These are phyloP conservation scores for Sesbania bispinosa DNA, from an alignment of 306 rosid genomes.

Conservation along the genomic window DNA sequence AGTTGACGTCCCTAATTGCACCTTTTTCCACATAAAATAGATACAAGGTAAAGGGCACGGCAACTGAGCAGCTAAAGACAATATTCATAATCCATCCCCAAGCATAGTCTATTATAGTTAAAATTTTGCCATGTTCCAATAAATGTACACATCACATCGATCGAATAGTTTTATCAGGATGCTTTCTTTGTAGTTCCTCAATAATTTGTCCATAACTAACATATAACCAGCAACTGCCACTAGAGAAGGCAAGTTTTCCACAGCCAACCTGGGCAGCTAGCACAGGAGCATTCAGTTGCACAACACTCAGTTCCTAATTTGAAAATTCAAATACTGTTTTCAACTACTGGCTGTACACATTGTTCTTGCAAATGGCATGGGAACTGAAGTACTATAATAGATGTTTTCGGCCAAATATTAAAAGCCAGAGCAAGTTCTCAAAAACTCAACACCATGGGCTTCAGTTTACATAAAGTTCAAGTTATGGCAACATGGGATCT, in stretches of 20 bases:
- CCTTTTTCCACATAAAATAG: conserved; percentile 12
- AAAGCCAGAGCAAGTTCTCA: conserved; percentile 26
- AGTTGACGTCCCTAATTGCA: conserved; percentile 1
- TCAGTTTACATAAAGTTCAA: conserved; percentile 29
- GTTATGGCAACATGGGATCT: conserved; percentile 88
- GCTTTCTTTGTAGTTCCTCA: conserved; percentile 47
- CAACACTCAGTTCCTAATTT: conserved; percentile 48
- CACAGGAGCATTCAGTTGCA: conserved; percentile 67
- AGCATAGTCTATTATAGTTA: conserved; percentile 31
- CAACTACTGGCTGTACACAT: conserved; percentile 73
- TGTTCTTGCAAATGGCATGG: conserved; percentile 51
- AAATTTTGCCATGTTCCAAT: conserved; percentile 29
- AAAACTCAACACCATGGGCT: conserved; percentile 30
- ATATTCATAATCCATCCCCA: conserved; percentile 18
- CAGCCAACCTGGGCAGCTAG: conserved; percentile 99
- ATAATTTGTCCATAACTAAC: conserved; percentile 46
- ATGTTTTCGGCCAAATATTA: conserved; percentile 33
- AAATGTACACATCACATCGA: conserved; percentile 45
- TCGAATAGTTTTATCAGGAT: conserved; percentile 37
- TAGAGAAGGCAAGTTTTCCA: conserved; percentile 84
- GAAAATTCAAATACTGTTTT: conserved; percentile 56
- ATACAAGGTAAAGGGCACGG: background rate
- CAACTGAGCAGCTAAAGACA: background rate
- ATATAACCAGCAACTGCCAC: conserved; percentile 89
- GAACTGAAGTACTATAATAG: conserved; percentile 35